Conservation (phyloP, 345 rosid genomes). For the Euphorbia pulcherrima region DNA sequence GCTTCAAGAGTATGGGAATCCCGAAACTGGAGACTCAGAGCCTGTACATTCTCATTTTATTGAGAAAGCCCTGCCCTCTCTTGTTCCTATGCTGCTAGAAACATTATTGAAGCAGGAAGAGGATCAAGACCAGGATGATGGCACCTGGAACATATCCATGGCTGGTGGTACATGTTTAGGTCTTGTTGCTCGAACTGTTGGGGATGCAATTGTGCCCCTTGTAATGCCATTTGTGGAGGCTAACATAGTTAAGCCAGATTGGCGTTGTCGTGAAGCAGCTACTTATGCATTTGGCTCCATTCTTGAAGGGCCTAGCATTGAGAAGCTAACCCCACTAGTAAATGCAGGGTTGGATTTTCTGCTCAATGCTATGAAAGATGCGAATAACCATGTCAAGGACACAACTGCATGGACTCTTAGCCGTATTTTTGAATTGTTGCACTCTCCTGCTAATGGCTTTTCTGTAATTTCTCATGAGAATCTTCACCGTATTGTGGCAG, state of each 20-base stretch:
- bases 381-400: slow-evolving; percentile 85
- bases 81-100: slow-evolving; percentile 77
- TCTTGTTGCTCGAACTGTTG: slow-evolving; percentile 93
- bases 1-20: slow-evolving; percentile 66
- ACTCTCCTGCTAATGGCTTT: slow-evolving; percentile 62
- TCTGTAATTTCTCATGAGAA: slow-evolving; percentile 65
- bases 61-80: slow-evolving; percentile 70
- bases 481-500: slow-evolving; percentile 52
- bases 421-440: slow-evolving; percentile 86
- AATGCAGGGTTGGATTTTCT: slow-evolving; percentile 73
- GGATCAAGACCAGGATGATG: slow-evolving; percentile 90
- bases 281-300: slow-evolving; percentile 94
- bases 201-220: slow-evolving; percentile 75
- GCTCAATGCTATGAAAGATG: slow-evolving; percentile 73
- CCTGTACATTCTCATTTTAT: slow-evolving; percentile 63
- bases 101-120: slow-evolving; percentile 91
- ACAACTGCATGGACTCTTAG: slow-evolving; percentile 95
- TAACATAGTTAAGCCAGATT: slow-evolving; percentile 63
- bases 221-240: slow-evolving; percentile 90
- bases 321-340: slow-evolving; percentile 74
- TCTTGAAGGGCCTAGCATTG: slow-evolving; percentile 79
- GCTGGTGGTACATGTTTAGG: slow-evolving; percentile 98
- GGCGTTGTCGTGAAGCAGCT: slow-evolving; percentile 91
- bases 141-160: slow-evolving; percentile 86
- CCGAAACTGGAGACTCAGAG: slow-evolving; percentile 60